A percentile compares a stretch with the other conserved stretches of the same genome.
Conservation (phyloP, 2,329 filamentous ascomycete species). For the Onygenales sp. region DNA sequence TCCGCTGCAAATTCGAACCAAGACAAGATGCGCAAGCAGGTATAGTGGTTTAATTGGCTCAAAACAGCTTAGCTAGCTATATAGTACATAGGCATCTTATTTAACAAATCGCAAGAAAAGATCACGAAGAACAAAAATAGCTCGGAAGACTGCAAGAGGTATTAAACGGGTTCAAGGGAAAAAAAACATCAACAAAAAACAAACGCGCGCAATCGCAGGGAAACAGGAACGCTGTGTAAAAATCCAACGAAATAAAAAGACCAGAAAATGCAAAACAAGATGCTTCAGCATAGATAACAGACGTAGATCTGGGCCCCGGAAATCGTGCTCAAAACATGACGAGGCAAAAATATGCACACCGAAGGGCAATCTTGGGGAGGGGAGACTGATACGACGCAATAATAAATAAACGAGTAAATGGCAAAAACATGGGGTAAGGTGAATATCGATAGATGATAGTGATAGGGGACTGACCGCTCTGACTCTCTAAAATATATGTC, state of each 20-base stretch:
- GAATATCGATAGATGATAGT: constrained; percentile 3
- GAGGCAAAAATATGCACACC: background rate
- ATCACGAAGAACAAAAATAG: background rate
- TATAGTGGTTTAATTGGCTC: too few relatives aligned
- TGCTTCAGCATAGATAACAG: background rate
- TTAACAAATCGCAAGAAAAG: background rate
- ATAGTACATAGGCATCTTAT: constrained; percentile 2
- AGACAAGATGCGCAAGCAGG: too few relatives aligned
- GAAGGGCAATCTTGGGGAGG: too few relatives aligned
- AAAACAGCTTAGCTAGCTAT: background rate
- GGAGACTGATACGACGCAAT: too few relatives aligned
- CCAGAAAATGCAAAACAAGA: background rate
- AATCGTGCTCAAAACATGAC: background rate
- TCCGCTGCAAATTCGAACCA: too few relatives aligned
- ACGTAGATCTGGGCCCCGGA: background rate
- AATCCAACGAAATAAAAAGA: background rate
- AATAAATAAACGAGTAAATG: background rate
- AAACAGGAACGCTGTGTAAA: background rate
- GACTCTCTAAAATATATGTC: background rate
- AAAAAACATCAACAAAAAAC: background rate
- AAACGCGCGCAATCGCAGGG: background rate
- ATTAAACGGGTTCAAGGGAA: background rate
- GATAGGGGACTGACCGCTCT: background rate
- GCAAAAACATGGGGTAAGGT: background rate
- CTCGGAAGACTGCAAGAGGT: background rate